These are phyloP conservation scores for Mortierella sp. DNA, from an alignment of 371 early-diverging fungal species.

Conservation along the genomic window DNA sequence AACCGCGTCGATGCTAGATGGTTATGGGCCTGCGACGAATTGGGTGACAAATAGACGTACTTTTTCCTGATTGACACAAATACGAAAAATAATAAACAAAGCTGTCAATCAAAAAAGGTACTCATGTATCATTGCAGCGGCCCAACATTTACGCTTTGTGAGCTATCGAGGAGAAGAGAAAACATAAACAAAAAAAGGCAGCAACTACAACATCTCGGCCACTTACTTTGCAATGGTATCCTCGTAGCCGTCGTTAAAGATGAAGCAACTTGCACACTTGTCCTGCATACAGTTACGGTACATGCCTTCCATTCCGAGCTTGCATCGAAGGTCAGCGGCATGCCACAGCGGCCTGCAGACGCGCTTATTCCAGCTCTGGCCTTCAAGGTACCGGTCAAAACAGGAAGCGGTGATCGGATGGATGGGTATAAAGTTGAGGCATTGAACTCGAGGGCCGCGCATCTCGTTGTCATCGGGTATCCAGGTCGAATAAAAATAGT, in stretches of 20 bases:
- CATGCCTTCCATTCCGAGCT: conserved; percentile 55
- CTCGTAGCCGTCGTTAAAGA: conserved; percentile 54
- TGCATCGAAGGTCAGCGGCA: conserved; percentile 54
- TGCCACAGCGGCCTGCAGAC: conserved; percentile 51
- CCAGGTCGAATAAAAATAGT: conserved; percentile 56
- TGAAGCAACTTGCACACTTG: conserved; percentile 54
- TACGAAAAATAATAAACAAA: not conserved
- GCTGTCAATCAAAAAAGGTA: not conserved
- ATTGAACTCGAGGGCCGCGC: conserved; percentile 44
- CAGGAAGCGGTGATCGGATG: conserved; percentile 51
- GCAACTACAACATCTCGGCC: not conserved
- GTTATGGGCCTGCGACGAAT: conserved; percentile 44
- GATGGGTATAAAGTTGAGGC: conserved; percentile 57
- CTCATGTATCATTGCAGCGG: not conserved
- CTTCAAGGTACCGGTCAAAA: conserved; percentile 52
- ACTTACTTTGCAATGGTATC: conserved; percentile 49
- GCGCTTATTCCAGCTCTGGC: conserved; percentile 53
- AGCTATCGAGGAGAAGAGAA: conserved; percentile 1
- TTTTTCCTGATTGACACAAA: conserved; percentile 24
- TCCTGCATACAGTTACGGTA: conserved; percentile 58
- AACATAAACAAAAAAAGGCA: not conserved
- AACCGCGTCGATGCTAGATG: conserved; percentile 17
- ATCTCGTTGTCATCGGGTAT: conserved; percentile 27
- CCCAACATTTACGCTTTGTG: not conserved
- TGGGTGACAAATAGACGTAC: conserved; percentile 39